A percentile compares a stretch with the other conserved stretches of the same genome.
phyloP scores from a whole-genome alignment of 768 basidiomycete genomes.

The Leucosporidium yakuticum region DNA sequence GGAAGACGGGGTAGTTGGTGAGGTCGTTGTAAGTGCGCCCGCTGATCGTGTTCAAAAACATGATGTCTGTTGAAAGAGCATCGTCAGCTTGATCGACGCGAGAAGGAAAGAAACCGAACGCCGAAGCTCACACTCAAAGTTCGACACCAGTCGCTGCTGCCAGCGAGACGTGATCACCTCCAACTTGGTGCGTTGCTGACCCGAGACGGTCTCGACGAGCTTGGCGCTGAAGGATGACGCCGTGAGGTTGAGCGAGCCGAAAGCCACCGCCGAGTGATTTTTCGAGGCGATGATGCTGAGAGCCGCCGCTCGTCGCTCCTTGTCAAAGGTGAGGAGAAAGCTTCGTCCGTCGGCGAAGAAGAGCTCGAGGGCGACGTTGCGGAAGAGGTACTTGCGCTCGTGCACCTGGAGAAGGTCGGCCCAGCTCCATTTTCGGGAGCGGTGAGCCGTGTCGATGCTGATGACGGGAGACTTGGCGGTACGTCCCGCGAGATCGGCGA shows the following conservation, averaged over 20 bases:
- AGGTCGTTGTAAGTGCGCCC: conserved; percentile 50
- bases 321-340: conserved; percentile 72
- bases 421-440: conserved; percentile 55
- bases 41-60: conserved; percentile 7
- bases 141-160: conserved; percentile 86
- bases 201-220: conserved; percentile 40
- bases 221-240: not conserved
- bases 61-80: not conserved
- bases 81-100: not conserved
- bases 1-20: conserved; percentile 69
- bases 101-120: not conserved
- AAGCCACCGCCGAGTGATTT: conserved; percentile 55
- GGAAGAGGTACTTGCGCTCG: conserved; percentile 78
- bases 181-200: conserved; percentile 38
- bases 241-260: conserved; percentile 43
- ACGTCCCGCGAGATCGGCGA: conserved; percentile 14
- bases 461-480: conserved; percentile 46
- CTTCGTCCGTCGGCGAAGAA: conserved; percentile 91
- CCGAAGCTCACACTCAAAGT: conserved; percentile 44
- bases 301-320: conserved; percentile 54
- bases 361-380: conserved; percentile 60
- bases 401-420: conserved; percentile 68
- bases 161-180: conserved; percentile 54
- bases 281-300: conserved; percentile 28
- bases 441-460: conserved; percentile 41